Conservation (phyloP, 805 yeast genomes). For the Sungouiella thailandica region DNA sequence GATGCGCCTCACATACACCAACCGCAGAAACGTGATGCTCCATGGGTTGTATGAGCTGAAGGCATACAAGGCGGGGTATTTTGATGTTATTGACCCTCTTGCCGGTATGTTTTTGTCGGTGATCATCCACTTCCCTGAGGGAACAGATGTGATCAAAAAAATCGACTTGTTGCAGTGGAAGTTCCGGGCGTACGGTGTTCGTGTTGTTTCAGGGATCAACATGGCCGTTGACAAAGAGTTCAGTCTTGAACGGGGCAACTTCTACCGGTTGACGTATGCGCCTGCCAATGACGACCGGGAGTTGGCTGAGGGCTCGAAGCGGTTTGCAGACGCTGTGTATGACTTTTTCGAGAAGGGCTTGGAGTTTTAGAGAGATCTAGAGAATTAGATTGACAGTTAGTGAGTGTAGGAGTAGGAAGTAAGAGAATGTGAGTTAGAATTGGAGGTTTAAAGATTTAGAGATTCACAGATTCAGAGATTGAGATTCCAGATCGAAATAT, state of each 20-base stretch:
- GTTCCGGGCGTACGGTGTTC: conserved; percentile 11
- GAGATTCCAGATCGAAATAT: no score
- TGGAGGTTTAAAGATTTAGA: background rate
- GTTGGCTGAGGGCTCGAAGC: conserved; percentile 7
- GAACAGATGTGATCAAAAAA: conserved; percentile 6
- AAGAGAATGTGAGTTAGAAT: background rate
- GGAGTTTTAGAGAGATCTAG: conserved; percentile 6
- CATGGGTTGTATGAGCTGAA: conserved; percentile 13
- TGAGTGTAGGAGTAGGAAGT: background rate
- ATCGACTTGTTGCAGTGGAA: conserved; percentile 9
- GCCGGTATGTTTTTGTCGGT: conserved; percentile 23
- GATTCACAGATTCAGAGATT: no score
- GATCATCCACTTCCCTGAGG: conserved; percentile 10
- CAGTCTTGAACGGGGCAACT: conserved; percentile 9
- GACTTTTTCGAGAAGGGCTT: conserved; percentile 12
- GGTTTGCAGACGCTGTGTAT: conserved; percentile 10
- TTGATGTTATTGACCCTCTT: conserved; percentile 18
- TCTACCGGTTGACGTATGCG: conserved; percentile 19
- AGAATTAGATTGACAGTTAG: no score
- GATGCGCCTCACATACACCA: conserved; percentile 42
- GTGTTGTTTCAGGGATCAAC: conserved; percentile 14
- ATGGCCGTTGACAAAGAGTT: conserved; percentile 16
- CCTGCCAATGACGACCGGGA: conserved; percentile 22
- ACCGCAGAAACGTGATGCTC: conserved; percentile 34
- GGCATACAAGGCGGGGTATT: conserved; percentile 16